These are phyloP conservation scores for Nicotiana sylvestris DNA, from an alignment of 257 asterid species.

Conservation along the genomic window DNA sequence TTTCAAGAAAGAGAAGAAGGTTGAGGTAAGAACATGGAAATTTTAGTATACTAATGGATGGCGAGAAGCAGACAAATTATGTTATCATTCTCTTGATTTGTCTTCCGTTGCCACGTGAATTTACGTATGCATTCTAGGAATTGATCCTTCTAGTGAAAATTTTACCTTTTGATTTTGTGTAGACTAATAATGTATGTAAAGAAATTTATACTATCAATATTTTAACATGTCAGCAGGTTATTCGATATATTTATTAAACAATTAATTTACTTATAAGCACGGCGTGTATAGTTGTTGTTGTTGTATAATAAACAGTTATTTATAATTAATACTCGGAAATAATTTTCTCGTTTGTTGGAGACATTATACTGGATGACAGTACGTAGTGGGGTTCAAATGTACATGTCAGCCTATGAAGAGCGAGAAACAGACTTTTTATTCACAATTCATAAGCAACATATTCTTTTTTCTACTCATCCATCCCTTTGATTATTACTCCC, in stretches of 20 bases:
- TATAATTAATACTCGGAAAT: too few relatives aligned
- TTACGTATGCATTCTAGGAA: constrained; percentile 29
- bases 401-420: constrained; percentile 36
- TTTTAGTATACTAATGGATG: constrained; percentile 36
- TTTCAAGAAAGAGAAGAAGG: constrained; percentile 3
- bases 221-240: neutral
- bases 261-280: neutral
- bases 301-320: too few relatives aligned
- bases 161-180: too few relatives aligned
- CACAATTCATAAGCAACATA: constrained; percentile 31
- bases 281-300: too few relatives aligned
- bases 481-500: constrained; percentile 36
- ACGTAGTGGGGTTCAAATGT: constrained; percentile 32
- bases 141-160: neutral
- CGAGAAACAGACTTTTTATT: constrained; percentile 22
- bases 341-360: constrained; percentile 47
- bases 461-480: constrained; percentile 28
- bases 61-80: constrained; percentile 30
- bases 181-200: too few relatives aligned
- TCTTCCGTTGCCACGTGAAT: constrained; percentile 47
- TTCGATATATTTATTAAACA: neutral
- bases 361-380: constrained; percentile 20
- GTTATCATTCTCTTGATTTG: constrained; percentile 41
- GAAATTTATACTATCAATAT: too few relatives aligned
- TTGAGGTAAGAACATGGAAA: constrained; percentile 18